Evolutionary conservation across 2,329 filamentous ascomycete genomes (phyloP), one percentile per base, ranked within the genome.

Genomic region (Rhytidhysteron rufulum): DNA sequence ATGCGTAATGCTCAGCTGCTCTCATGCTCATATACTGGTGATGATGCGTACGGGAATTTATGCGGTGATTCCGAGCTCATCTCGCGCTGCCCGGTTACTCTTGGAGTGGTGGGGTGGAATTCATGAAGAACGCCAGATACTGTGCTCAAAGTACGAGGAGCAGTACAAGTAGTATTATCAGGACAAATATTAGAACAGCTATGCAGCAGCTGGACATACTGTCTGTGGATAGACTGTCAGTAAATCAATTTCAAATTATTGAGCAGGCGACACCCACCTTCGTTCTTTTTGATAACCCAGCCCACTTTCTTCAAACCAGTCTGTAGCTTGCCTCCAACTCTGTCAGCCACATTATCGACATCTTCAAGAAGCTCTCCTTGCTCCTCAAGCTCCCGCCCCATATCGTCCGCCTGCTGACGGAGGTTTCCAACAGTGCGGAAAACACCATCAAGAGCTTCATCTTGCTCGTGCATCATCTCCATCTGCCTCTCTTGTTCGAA

Each of bases 321-420:
- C 69, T 88, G 82, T 56, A 98, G 68, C 60, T 93, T 83, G 1
- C 88, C 86, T 11, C 88, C 86, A 1, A 98, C 89, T 24, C 91
- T 78, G 63, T 97, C 90, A 4, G 88, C 88, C 41, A 95, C 74
- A 21, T 75, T 78, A 66, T 97, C 91, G 30, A 94, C 85, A 38
- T 86, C 83, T 48, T 93, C 83, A 42, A 98, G 74, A 78, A 97
- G 85, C 65, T 89, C 87, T 17, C 78, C 78, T 74, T 98, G 93
- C 70, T 98, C 93, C 68, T 96, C 94, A 33, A 98, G 74, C 71
- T 98, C 93, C 42, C 91, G 76, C 2, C 93, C 91, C 91, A 98
- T 98, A 54, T 89, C 87, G 66, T 94, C 84, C 2, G 93, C 94
- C 74, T 97, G 93, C 60, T 85, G 77, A 41, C 91, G 76, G 60